phyloP scores from a whole-genome alignment of 208 protist genomes.

The Phytomonas sp. region DNA sequence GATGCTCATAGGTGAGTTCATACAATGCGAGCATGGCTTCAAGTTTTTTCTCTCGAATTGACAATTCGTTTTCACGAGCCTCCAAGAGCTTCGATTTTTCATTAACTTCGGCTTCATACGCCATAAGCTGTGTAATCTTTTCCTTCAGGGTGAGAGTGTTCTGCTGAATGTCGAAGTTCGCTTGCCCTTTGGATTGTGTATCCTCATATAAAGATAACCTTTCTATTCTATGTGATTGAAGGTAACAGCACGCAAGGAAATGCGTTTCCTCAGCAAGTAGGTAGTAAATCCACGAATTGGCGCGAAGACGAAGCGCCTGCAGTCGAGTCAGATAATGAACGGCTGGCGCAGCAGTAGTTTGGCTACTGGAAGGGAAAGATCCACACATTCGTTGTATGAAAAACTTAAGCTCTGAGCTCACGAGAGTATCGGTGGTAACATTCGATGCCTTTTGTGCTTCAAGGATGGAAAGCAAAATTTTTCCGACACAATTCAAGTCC shows the following conservation, averaged over 20 bases:
- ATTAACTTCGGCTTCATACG: constrained; percentile 14
- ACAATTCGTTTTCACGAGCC: constrained; percentile 30
- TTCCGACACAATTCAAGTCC: constrained; percentile 1
- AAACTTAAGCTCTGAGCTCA: constrained; percentile 28
- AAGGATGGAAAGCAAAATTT: background rate
- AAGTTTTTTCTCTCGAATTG: constrained; percentile 63
- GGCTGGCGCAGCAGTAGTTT: constrained; percentile 15
- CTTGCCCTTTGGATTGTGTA: background rate
- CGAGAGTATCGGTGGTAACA: background rate
- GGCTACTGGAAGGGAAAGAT: background rate
- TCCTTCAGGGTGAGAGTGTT: background rate
- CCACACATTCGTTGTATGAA: constrained; percentile 21
- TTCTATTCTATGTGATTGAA: background rate
- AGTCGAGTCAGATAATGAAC: constrained; percentile 54
- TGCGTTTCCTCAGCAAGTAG: constrained; percentile 33
- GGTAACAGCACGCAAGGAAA: constrained; percentile 1
- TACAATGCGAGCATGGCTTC: constrained; percentile 64
- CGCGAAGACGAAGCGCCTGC: constrained; percentile 66
- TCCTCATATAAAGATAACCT: background rate
- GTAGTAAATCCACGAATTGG: constrained; percentile 43
- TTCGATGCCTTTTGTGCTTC: background rate
- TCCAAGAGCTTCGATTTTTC: constrained; percentile 9
- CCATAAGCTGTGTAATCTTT: constrained; percentile 1
- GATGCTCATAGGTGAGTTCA: constrained; percentile 62
- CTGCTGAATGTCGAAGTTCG: background rate